Evolutionary conservation across 2,329 filamentous ascomycete genomes (phyloP).

Genomic region (Tolypocladium tropicale): DNA sequence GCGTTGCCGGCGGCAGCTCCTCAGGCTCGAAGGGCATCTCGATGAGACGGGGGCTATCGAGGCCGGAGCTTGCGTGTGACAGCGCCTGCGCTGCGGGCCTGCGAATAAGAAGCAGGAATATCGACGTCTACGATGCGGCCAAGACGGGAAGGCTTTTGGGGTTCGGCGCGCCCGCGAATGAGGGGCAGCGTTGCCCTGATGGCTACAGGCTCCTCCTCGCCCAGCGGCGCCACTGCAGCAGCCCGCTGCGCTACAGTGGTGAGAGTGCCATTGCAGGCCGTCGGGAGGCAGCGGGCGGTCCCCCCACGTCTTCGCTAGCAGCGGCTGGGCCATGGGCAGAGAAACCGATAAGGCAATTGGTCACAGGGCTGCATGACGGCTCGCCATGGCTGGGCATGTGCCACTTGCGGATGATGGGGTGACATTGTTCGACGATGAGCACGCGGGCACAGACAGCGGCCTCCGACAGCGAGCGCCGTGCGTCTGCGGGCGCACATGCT

Average conservation of each 20-base stretch:
- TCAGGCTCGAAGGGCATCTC: conserved; percentile 18
- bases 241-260: background rate
- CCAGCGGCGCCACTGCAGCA: background rate
- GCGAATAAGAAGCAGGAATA: background rate
- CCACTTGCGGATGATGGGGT: too few species aligned
- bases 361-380: background rate
- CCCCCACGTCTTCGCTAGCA: too few species aligned
- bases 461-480: too few species aligned
- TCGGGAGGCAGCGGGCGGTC: too few species aligned
- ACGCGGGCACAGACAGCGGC: too few species aligned
- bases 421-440: too few species aligned
- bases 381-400: background rate
- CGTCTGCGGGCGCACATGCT: too few species aligned
- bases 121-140: background rate
- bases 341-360: background rate
- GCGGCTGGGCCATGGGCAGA: too few species aligned
- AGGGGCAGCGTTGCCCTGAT: background rate
- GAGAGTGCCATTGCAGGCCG: background rate
- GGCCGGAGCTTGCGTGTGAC: background rate
- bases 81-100: background rate
- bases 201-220: background rate
- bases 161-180: background rate
- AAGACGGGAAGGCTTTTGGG: background rate
- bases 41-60: background rate
- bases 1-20: conserved; percentile 14